Evolutionary conservation across 179 eudicot genomes (phyloP).

Genomic region (Patellifolia procumbens): DNA sequence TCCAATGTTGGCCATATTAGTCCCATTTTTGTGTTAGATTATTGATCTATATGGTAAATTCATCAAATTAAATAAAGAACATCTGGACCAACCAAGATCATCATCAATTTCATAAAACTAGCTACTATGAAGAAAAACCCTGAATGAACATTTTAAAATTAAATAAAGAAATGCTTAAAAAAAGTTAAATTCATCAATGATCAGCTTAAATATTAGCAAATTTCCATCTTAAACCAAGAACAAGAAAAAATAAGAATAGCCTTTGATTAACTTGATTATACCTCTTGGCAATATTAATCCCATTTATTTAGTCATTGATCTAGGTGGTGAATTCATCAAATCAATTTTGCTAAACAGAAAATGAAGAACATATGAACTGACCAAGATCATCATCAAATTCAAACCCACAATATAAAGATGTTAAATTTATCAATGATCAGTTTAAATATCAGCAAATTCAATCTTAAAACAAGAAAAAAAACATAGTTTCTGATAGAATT

Average conservation of each 20-base stretch:
- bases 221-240: too few species aligned
- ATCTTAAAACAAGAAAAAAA: neutral
- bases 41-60: neutral
- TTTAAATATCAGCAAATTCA: neutral
- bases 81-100: neutral
- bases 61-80: neutral
- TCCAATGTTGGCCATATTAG: too few species aligned
- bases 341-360: neutral
- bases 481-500: neutral
- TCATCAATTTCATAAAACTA: too few species aligned
- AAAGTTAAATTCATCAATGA: too few species aligned
- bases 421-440: neutral
- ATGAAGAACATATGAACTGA: neutral
- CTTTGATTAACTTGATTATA: too few species aligned
- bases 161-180: too few species aligned
- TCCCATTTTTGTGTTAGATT: neutral
- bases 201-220: too few species aligned
- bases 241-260: too few species aligned
- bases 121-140: too few species aligned
- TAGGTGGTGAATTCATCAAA: neutral
- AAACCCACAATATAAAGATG: neutral
- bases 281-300: too few species aligned
- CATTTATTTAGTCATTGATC: neutral
- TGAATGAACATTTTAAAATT: too few species aligned
- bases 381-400: conserved; percentile 3